Conservation (phyloP, 1,284 basidiomycete genomes). For the Mrakiaceae sp. region DNA sequence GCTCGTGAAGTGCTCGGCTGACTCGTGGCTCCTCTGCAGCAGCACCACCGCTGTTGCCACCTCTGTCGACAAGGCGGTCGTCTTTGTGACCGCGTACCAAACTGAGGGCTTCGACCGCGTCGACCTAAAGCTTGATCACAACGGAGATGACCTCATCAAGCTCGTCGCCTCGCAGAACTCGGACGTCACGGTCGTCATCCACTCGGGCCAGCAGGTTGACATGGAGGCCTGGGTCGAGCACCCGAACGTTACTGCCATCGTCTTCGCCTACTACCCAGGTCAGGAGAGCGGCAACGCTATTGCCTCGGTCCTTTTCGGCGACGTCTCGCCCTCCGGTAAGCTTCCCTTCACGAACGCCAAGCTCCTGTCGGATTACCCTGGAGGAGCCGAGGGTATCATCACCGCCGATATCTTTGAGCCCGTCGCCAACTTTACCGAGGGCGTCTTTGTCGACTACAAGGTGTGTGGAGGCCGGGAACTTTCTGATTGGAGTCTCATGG, state of each 20-base stretch:
- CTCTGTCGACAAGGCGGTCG: conserved; percentile 18
- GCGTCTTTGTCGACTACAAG: conserved; percentile 36
- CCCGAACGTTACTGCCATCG: conserved; percentile 15
- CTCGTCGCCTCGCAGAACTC: conserved; percentile 2
- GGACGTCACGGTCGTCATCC: neutral
- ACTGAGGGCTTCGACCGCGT: conserved; percentile 20
- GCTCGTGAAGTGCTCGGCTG: too few relatives aligned
- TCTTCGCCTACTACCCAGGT: conserved; percentile 14
- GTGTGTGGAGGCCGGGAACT: neutral
- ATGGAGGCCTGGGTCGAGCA: conserved; percentile 14
- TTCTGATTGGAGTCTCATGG: too few relatives aligned
- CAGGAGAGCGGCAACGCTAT: conserved; percentile 23
- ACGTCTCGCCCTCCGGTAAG: conserved; percentile 20
- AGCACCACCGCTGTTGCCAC: neutral
- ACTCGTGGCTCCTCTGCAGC: too few relatives aligned
- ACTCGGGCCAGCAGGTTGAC: conserved; percentile 25
- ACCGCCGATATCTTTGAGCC: conserved; percentile 19
- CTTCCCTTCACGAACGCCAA: conserved; percentile 41
- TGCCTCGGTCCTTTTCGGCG: conserved; percentile 11
- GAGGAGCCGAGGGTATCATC: conserved; percentile 27
- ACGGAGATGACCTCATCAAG: conserved; percentile 15
- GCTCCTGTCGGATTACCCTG: conserved; percentile 33
- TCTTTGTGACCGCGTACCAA: conserved; percentile 19
- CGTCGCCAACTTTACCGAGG: conserved; percentile 31
- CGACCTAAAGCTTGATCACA: conserved; percentile 30